phyloP scores from a whole-genome alignment of 495 filamentous ascomycete species.

The Viridothelium virens region DNA sequence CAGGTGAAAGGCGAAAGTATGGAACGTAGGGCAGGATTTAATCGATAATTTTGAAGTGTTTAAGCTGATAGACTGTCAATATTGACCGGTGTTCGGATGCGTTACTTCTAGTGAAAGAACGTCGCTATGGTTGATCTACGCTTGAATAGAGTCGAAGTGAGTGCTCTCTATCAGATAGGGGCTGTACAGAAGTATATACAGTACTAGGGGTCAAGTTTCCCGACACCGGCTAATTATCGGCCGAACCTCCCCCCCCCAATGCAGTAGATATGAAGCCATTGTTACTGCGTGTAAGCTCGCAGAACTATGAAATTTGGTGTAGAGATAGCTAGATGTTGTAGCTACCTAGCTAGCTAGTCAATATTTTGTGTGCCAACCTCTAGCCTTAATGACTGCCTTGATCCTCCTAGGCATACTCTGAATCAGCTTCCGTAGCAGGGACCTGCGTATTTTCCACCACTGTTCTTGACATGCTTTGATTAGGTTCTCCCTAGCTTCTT shows the following conservation, averaged over 20 bases:
- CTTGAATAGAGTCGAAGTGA: no score
- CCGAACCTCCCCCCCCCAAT: neutral
- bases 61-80: neutral
- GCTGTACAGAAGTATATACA: no score
- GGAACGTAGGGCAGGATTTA: neutral
- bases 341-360: neutral
- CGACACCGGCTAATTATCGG: neutral
- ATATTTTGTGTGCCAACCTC: constrained; percentile 14
- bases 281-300: neutral
- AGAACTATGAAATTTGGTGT: neutral
- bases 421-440: neutral
- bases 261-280: neutral
- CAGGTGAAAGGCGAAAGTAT: neutral
- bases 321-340: neutral
- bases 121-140: no score
- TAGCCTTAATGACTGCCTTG: constrained; percentile 9
- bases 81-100: neutral
- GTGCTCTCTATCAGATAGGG: no score
- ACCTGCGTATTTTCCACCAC: neutral
- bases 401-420: constrained; percentile 11
- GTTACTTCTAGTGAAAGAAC: no score
- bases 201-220: no score
- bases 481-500: neutral
- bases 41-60: neutral
- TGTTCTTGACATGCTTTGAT: neutral